Evolutionary conservation across 1,139 yeast species (phyloP), one percentile per base, ranked within the genome.

Genomic region (Petasospora fabianii): DNA sequence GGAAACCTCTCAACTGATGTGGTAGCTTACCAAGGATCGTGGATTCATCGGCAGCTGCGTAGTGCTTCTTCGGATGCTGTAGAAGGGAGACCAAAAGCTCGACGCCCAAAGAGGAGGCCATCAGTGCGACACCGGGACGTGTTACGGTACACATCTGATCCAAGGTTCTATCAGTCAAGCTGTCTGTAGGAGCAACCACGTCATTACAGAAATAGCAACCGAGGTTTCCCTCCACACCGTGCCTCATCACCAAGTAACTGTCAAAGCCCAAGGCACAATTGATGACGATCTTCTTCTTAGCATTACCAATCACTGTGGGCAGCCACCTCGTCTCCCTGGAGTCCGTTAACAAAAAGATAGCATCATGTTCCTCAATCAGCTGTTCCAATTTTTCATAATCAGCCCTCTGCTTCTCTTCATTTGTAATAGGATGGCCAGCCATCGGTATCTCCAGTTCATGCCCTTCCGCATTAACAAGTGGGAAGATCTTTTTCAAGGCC

Each of bases 71-170:
- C 0, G 78, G 77, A 50, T 81, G 84, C 58, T 92, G 97, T 32
- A 87, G 56, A 0, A 85, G 51, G 0, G 95, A 78, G 0, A 86
- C 84, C 48, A 86, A 59, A 11, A 94, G 64, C 57, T 92, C 98
- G 0, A 87, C 95, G 0, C 96, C 96, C 31, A 81, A 65, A 0
- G 97, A 78, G 0, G 96, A 75, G 0, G 98, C 97, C 61, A 87
- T 66, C 54, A 84, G 66, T 0, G 98, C 96, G 0, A 84, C 90
- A 0, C 99, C 98, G 0, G 99, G 98, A 32, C 98, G 68, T 0
- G 98, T 92, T 1, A 92, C 98, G 0, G 98, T 92, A 58, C 99
- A 92, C 97, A 92, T 92, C 60, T 92, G 97, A 61, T 92, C 99
- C 44, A 92, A 65, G 0, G 97, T 84, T 37, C 96, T 69, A 55